Evolutionary conservation across 495 filamentous ascomycete genomes (phyloP).

Genomic region (Schizothecium vesticola): DNA sequence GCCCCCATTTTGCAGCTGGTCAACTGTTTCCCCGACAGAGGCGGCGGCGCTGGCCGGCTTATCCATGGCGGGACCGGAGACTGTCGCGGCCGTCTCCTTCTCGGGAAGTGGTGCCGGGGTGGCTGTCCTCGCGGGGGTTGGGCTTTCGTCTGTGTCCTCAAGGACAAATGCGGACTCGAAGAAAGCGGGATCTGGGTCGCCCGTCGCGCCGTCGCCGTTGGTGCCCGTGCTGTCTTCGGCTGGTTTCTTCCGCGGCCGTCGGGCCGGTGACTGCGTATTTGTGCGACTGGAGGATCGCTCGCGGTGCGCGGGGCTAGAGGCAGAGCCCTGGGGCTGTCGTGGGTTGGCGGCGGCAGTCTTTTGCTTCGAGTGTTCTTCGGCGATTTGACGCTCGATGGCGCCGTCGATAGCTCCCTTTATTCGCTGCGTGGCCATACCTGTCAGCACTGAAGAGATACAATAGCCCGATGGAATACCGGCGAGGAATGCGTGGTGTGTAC

Average conservation of each 20-base stretch:
- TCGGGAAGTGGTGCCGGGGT: slow-evolving; percentile 46
- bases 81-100: slow-evolving; percentile 27
- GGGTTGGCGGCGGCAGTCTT: background rate
- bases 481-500: background rate
- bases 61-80: slow-evolving; percentile 19
- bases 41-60: slow-evolving; percentile 13
- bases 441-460: background rate
- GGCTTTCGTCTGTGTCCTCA: slow-evolving; percentile 61
- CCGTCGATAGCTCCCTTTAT: slow-evolving; percentile 11
- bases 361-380: slow-evolving; percentile 7
- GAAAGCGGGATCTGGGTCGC: slow-evolving; percentile 69
- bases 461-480: background rate
- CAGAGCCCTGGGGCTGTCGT: slow-evolving; percentile 29
- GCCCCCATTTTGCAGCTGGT: slow-evolving; percentile 8
- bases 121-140: slow-evolving; percentile 37
- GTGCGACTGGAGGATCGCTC: slow-evolving; percentile 47
- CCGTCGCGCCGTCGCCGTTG: slow-evolving; percentile 39
- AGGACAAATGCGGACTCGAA: slow-evolving; percentile 80
- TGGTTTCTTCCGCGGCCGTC: slow-evolving; percentile 43
- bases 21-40: background rate
- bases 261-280: slow-evolving; percentile 31
- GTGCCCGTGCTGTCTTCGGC: slow-evolving; percentile 33
- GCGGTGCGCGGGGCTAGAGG: slow-evolving; percentile 38
- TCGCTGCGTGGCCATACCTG: background rate
- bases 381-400: slow-evolving; percentile 9